phyloP scores from a whole-genome alignment of 75 land plant species.

The Isoetes taiwanensis region DNA sequence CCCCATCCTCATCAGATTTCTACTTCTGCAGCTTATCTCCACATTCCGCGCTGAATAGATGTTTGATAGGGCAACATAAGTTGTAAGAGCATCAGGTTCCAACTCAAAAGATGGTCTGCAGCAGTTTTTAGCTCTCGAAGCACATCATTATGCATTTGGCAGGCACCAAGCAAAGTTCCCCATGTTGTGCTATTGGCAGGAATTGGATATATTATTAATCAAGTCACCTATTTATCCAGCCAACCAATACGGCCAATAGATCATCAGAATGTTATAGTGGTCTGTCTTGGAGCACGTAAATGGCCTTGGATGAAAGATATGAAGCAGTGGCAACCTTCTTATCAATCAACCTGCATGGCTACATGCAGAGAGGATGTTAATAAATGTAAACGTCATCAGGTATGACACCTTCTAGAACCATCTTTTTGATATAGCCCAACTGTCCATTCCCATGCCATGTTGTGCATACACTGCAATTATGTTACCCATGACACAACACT shows the following conservation, averaged over 20 bases:
- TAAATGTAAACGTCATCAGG: constrained; percentile 1
- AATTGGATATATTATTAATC: constrained; percentile 8
- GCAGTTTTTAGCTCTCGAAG: not conserved
- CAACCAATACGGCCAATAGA: constrained; percentile 9
- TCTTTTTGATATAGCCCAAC: not conserved
- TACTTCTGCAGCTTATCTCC: too few species aligned
- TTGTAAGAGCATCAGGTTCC: not conserved
- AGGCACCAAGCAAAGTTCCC: constrained; percentile 18
- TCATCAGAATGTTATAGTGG: constrained; percentile 11
- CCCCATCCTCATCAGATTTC: too few species aligned
- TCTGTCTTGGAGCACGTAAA: not conserved
- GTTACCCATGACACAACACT: not conserved
- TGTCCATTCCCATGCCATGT: not conserved
- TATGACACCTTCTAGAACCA: constrained; percentile 5
- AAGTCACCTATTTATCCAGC: constrained; percentile 1
- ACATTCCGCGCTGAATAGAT: constrained; percentile 27
- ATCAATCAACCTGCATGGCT: constrained; percentile 7
- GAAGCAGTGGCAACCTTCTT: not conserved
- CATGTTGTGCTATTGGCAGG: not conserved
- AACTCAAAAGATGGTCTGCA: not conserved
- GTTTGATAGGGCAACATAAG: constrained; percentile 26
- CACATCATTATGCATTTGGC: not conserved
- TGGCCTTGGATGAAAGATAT: not conserved
- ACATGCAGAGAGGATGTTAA: constrained; percentile 12
- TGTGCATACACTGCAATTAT: constrained; percentile 8